These are phyloP conservation scores for Fraxinus sp. DNA, from an alignment of 305 asterid species.

Conservation along the genomic window DNA sequence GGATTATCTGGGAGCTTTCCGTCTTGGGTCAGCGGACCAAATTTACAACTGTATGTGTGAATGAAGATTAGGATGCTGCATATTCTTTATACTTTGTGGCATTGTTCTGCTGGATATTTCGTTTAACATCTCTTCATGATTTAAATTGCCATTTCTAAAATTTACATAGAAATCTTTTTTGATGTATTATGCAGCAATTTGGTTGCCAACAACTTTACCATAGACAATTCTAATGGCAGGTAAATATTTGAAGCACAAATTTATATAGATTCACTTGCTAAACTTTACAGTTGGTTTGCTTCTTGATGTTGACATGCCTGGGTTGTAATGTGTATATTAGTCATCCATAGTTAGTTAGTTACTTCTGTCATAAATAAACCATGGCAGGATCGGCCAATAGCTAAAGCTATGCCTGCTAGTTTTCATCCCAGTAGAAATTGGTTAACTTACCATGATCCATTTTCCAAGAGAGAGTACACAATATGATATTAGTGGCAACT, in stretches of 20 bases:
- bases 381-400: not conserved
- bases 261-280: not conserved
- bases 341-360: not conserved
- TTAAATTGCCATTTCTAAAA: slow-evolving; percentile 10
- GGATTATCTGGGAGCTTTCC: slow-evolving; percentile 70
- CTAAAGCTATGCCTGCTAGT: not conserved
- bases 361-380: not conserved
- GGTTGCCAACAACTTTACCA: slow-evolving; percentile 67
- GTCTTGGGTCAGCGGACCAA: slow-evolving; percentile 52
- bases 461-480: not conserved
- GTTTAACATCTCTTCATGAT: not conserved
- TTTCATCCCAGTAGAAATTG: not conserved
- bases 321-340: not conserved
- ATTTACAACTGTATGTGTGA: slow-evolving; percentile 57
- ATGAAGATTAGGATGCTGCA: not conserved
- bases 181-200: slow-evolving; percentile 51
- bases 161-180: slow-evolving; percentile 20
- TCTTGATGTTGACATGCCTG: not conserved
- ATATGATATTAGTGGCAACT: not conserved
- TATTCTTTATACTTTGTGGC: not conserved
- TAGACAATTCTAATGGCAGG: slow-evolving; percentile 47
- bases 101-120: not conserved
- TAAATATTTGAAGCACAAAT: slow-evolving; percentile 22
- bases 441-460: not conserved
- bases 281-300: not conserved